Conservation (phyloP, 371 early-diverging fungal species). For the Mortierella polycephala region DNA sequence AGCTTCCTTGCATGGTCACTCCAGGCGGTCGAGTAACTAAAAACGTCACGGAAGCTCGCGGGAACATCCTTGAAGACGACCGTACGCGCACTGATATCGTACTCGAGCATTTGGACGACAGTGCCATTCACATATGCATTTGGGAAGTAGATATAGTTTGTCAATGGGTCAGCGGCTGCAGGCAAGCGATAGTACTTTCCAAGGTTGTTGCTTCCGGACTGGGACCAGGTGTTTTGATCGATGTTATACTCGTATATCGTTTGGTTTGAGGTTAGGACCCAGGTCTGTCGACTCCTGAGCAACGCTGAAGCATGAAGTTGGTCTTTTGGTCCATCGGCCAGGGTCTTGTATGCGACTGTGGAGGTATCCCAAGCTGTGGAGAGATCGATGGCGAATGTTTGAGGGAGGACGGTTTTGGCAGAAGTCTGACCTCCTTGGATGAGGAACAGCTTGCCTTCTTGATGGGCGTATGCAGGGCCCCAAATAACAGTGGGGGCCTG, state of each 20-base stretch:
- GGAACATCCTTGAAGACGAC: conserved; percentile 2
- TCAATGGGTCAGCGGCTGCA: conserved; percentile 15
- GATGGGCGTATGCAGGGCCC: conserved; percentile 14
- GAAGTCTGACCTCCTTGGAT: conserved; percentile 19
- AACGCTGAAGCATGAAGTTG: conserved; percentile 14
- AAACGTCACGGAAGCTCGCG: not conserved
- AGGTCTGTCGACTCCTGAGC: conserved; percentile 4
- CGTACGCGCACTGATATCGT: conserved; percentile 5
- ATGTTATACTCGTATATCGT: conserved; percentile 14
- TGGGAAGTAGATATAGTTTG: conserved; percentile 25
- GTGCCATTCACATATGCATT: conserved; percentile 13
- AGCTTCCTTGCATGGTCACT: conserved; percentile 8
- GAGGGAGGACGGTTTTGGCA: conserved; percentile 7
- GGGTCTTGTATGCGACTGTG: conserved; percentile 1
- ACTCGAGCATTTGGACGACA: conserved; percentile 8
- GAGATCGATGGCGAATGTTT: conserved; percentile 35
- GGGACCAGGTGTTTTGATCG: conserved; percentile 3
- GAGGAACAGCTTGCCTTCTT: conserved; percentile 11
- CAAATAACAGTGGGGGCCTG: conserved; percentile 14
- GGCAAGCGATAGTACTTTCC: not conserved
- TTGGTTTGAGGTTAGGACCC: conserved; percentile 22
- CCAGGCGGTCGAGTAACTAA: conserved; percentile 26
- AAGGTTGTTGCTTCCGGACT: not conserved
- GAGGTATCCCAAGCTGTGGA: conserved; percentile 30
- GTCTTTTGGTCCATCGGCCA: conserved; percentile 20